Conservation (phyloP, 495 filamentous ascomycete genomes). For the Aspergillus cristatus region DNA sequence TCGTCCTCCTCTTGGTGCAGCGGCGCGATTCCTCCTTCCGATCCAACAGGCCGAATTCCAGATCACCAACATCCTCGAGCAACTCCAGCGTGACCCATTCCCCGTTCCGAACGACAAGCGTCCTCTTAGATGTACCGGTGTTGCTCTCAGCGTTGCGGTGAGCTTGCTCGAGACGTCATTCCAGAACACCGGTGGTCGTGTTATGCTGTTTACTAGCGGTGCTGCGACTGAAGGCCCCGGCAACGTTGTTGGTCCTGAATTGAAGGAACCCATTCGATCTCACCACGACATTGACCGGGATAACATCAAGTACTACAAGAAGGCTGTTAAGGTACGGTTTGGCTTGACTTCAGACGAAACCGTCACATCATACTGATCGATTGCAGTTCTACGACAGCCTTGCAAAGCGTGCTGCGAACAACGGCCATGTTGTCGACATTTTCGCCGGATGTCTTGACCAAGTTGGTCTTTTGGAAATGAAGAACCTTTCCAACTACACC, state of each 20-base stretch:
- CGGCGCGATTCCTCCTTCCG: constrained; percentile 85
- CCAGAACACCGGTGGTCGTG: constrained; percentile 86
- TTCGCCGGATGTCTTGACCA: constrained; percentile 98
- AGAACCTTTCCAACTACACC: constrained; percentile 90
- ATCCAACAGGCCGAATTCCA: constrained; percentile 97
- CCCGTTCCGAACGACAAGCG: constrained; percentile 92
- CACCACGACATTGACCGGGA: constrained; percentile 99
- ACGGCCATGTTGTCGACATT: constrained; percentile 94
- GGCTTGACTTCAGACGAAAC: neutral
- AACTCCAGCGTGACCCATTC: constrained; percentile 97
- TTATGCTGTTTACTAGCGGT: constrained; percentile 96
- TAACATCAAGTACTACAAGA: constrained; percentile 99
- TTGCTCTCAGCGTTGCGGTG: constrained; percentile 89
- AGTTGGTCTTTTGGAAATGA: constrained; percentile 98
- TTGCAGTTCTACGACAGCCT: constrained; percentile 89
- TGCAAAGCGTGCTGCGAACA: constrained; percentile 92
- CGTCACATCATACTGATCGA: constrained; percentile 11
- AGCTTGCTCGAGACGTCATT: constrained; percentile 90
- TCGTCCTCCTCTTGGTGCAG: constrained; percentile 70
- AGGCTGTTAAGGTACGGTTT: constrained; percentile 76
- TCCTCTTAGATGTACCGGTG: constrained; percentile 87
- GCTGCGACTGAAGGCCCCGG: constrained; percentile 94
- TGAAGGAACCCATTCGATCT: constrained; percentile 93
- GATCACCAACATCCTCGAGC: constrained; percentile 92
- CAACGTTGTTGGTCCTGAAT: constrained; percentile 93